phyloP scores from a whole-genome alignment of 371 early-diverging fungal genomes.

The Syncephalastrum sp. region DNA sequence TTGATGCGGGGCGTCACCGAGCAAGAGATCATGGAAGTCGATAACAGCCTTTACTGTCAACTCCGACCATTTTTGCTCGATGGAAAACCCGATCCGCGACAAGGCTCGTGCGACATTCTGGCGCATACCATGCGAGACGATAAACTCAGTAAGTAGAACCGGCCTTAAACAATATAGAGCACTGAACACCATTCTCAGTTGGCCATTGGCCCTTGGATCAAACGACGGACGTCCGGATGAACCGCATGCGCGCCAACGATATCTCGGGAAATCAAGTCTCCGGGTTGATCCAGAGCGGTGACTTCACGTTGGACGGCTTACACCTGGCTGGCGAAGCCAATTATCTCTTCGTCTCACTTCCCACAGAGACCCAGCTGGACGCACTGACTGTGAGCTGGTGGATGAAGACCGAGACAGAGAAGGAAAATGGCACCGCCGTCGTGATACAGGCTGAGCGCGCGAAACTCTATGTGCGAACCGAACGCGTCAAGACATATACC shows the following conservation, averaged over 20 bases:
- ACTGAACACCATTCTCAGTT: conserved; percentile 7
- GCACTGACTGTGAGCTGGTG: conserved; percentile 45
- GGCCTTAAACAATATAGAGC: not conserved
- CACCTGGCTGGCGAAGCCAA: conserved; percentile 32
- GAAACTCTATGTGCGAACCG: conserved; percentile 35
- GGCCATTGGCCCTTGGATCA: conserved; percentile 38
- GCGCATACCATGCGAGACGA: conserved; percentile 21
- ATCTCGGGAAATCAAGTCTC: conserved; percentile 35
- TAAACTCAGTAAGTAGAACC: conserved; percentile 23
- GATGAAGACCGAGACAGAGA: conserved; percentile 34
- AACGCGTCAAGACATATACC: conserved; percentile 7
- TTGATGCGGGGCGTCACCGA: conserved; percentile 37
- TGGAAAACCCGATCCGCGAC: conserved; percentile 28
- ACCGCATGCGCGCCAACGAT: conserved; percentile 34
- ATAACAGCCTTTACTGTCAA: conserved; percentile 47
- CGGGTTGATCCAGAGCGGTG: conserved; percentile 33
- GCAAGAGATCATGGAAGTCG: conserved; percentile 37
- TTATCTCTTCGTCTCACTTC: conserved; percentile 39
- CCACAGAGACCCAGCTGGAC: conserved; percentile 22
- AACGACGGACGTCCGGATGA: conserved; percentile 4
- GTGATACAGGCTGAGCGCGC: conserved; percentile 41
- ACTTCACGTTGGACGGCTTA: conserved; percentile 17
- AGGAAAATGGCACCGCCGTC: conserved; percentile 30
- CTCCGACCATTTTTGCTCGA: conserved; percentile 40
- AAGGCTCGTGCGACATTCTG: conserved; percentile 31